Conservation (phyloP, 345 rosid genomes). For the Erysimum cheiranthoides region DNA sequence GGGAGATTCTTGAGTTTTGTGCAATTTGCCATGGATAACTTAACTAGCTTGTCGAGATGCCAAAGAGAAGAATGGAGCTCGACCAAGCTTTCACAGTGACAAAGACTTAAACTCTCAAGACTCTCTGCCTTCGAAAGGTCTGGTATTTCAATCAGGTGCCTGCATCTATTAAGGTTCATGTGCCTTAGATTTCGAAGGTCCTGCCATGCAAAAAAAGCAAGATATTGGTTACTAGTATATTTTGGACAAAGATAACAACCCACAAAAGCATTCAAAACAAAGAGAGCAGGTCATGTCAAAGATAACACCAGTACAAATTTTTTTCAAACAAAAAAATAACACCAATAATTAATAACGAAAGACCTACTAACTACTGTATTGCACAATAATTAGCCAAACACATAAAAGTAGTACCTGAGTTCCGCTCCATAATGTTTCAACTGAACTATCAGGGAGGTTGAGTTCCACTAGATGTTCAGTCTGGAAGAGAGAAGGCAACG, state of each 20-base stretch:
- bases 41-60: slow-evolving; percentile 33
- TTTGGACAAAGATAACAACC: not conserved
- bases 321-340: too few relatives aligned
- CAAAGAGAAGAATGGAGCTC: slow-evolving; percentile 37
- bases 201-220: slow-evolving; percentile 24
- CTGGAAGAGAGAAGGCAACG: slow-evolving; percentile 30
- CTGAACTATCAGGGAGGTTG: slow-evolving; percentile 27
- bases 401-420: slow-evolving; percentile 12
- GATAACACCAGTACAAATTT: not conserved
- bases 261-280: not conserved
- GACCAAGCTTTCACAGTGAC: slow-evolving; percentile 33
- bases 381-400: not conserved
- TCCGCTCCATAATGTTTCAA: slow-evolving; percentile 36
- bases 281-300: not conserved
- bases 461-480: slow-evolving; percentile 33
- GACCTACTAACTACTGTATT: not conserved
- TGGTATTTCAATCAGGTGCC: slow-evolving; percentile 27
- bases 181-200: slow-evolving; percentile 25
- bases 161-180: slow-evolving; percentile 38
- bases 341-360: not conserved
- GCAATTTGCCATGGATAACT: slow-evolving; percentile 25
- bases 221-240: not conserved
- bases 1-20: slow-evolving; percentile 36
- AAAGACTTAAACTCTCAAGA: slow-evolving; percentile 26
- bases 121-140: slow-evolving; percentile 35